Percentiles rank a stretch among this genome's conserved stretches.
Conservation (phyloP, 176 grass and related monocot species). For the Melocanna baccifera region DNA sequence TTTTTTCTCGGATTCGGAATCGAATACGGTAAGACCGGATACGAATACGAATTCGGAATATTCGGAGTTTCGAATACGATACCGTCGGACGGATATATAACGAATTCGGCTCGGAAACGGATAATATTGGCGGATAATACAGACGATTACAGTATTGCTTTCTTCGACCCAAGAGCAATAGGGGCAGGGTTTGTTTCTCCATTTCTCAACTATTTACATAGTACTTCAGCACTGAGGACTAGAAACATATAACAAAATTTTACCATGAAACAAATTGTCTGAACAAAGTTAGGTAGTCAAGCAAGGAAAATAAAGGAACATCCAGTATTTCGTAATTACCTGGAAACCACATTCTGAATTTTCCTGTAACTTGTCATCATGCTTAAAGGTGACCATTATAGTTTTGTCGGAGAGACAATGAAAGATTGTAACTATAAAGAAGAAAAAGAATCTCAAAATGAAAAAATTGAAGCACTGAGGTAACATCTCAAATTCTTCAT, state of each 20-base stretch:
- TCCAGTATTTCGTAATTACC: slow-evolving; percentile 41
- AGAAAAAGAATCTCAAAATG: neutral
- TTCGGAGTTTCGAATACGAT: too few relatives aligned
- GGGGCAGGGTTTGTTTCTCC: too few relatives aligned
- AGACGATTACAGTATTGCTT: too few relatives aligned
- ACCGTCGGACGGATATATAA: too few relatives aligned
- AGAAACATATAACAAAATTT: neutral
- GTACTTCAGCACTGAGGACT: neutral
- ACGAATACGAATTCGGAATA: too few relatives aligned
- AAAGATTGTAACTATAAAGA: neutral
- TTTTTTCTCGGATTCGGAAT: too few relatives aligned
- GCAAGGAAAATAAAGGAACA: too few relatives aligned
- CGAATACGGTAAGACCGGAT: too few relatives aligned
- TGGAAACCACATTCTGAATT: slow-evolving; percentile 81
- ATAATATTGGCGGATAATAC: too few relatives aligned
- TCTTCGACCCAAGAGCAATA: too few relatives aligned
- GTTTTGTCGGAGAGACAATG: slow-evolving; percentile 57
- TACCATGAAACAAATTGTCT: neutral
- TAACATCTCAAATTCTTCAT: neutral
- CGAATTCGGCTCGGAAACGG: too few relatives aligned
- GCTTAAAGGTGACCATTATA: slow-evolving; percentile 93
- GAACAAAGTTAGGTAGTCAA: neutral
- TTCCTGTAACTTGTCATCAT: slow-evolving; percentile 92
- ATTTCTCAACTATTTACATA: neutral
- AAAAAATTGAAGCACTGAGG: neutral